Evolutionary conservation across 2,329 filamentous ascomycete species (phyloP), one percentile per base, ranked within the genome.

Genomic region (Alternaria gaisen): DNA sequence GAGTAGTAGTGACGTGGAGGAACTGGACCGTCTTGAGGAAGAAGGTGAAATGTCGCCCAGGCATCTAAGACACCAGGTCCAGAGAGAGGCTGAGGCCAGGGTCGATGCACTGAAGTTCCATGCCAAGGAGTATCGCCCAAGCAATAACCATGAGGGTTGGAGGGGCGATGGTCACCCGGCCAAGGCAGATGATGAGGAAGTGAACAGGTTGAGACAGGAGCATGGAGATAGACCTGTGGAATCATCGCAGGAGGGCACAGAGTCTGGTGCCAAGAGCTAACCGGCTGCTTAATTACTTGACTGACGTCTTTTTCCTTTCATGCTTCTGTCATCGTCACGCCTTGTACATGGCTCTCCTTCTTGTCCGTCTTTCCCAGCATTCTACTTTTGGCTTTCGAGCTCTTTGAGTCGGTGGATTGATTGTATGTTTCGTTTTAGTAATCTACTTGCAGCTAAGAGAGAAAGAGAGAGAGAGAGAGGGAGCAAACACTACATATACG

Each of bases 1-100:
- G 75, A 83, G 80, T 32, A 86, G 83, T 57, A 85, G 82, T 10
- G 88, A 90, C 48, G 84, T 86, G 58, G 85, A 88, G 47, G 83
- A 87, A 56, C 76, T 90, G 8, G 84, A 88, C 59, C 60, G 68
- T 5, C 38, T 78, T 14, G 74, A 76, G 48, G 54, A 58, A 1
- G 58, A 60, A 1, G 74, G 71, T 24, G 63, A 72, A 50, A 61
- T 68, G 62, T 22, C 62, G 14, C 63, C 69, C 9, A 54, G 50
- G 14, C 74, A 77, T 51, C 57, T 79, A 1, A 54, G 75, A 36
- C 74, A 77, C 36, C 70, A 72, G 47, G 54, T 77, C 2, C 68
- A 72, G 44, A 53, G 71, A 11, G 70, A 76, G 32, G 72, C 69
- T 0, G 67, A 55, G 4, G 68, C 67, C 0, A 72, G 65, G 34